Evolutionary conservation across 2,329 filamentous ascomycete species (phyloP), one percentile per base, ranked within the genome.

Genomic region (Didymosphaeria variabile): DNA sequence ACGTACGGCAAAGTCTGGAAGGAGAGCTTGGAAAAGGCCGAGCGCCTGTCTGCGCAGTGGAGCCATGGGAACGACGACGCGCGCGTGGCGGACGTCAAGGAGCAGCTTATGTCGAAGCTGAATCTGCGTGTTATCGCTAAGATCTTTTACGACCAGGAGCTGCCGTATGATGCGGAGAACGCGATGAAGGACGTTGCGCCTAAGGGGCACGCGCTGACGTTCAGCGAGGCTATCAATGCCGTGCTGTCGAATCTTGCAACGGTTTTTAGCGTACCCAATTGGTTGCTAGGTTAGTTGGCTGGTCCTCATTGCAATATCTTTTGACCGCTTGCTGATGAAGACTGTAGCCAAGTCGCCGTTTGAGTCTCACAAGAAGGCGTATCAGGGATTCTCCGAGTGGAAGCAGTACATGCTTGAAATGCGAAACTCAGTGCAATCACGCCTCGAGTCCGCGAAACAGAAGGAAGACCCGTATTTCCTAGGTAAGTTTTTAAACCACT

Each of bases 361-460:
- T 10, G 31, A 34, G 31, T 34, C 31, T 31, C 4, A 10, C 31
- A 10, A 19, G 19, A 49, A 49, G 26, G 23, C 5, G 9, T 49
- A 49, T 31, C 10, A 49, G 19, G 26, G 46, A 31, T 49, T 49
- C 31, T 54, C n/a, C 5, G 55, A 58, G 34, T 59, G 46, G 53
- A 60, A 61, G 15, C 49, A 47, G 21, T 57, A 63, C 21, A 58
- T 62, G 42, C 31, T 61, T 51, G 55, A 59, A 6, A 54, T 63
- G 5, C 5, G 31, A 10, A 34, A 34, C 10, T 34, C 10, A 34
- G 31, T 34, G 10, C 31, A 34, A 34, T 34, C 31, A 10, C 31
- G 31, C 5, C 31, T 34, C 10, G 31, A 34, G 31, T 34, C 10
- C 5, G 31, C 10, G 31, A 34, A 34, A 34, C 31, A 6, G 31